Conservation (phyloP, 495 filamentous ascomycete genomes). For the Penicillium egyptiacum region DNA sequence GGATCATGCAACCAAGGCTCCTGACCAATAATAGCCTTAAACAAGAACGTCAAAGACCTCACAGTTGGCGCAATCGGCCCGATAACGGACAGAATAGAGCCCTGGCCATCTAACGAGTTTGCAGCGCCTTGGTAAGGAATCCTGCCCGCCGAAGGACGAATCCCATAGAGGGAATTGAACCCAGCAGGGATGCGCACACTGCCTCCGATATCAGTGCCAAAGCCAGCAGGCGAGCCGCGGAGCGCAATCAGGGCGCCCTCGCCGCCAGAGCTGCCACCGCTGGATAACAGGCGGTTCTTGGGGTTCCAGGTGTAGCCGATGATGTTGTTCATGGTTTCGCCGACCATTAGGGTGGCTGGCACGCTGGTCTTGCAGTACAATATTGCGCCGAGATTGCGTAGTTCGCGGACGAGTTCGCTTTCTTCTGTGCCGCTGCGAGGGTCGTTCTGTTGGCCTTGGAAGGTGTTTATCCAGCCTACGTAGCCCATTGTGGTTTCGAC, state of each 20-base stretch:
- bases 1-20: constrained; percentile 68
- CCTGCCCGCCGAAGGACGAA: constrained; percentile 47
- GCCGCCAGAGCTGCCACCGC: constrained; percentile 62
- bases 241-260: constrained; percentile 59
- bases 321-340: constrained; percentile 59
- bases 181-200: constrained; percentile 65
- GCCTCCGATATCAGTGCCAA: constrained; percentile 74
- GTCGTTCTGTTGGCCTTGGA: constrained; percentile 48
- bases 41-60: constrained; percentile 50
- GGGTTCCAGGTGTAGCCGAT: constrained; percentile 54
- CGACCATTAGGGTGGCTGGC: constrained; percentile 59
- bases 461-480: constrained; percentile 53
- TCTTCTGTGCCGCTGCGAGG: constrained; percentile 38
- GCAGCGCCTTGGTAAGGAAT: constrained; percentile 47
- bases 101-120: constrained; percentile 61
- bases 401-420: constrained; percentile 52
- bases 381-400: constrained; percentile 59
- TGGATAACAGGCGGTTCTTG: constrained; percentile 46
- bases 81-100: constrained; percentile 55
- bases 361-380: constrained; percentile 68
- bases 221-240: constrained; percentile 54
- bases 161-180: constrained; percentile 62
- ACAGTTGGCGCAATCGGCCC: constrained; percentile 55
- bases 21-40: constrained; percentile 54
- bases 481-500: constrained; percentile 68